Percentiles rank a stretch among this genome's conserved stretches.
These are phyloP conservation scores for Magnolia changhungtana DNA, from an alignment of 164 flowering plant species.

Conservation along the genomic window DNA sequence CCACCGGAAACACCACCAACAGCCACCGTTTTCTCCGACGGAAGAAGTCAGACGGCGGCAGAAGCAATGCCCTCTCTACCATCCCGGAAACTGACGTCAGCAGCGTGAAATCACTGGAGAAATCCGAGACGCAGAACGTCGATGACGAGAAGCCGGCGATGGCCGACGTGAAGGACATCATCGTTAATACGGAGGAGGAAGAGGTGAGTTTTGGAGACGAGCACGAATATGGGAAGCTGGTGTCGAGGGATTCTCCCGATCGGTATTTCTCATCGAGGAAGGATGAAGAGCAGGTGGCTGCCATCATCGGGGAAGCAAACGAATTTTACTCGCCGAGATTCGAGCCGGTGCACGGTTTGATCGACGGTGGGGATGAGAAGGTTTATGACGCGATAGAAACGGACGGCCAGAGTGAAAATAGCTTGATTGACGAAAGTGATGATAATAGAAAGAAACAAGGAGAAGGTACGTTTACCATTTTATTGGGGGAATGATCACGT, in stretches of 20 bases:
- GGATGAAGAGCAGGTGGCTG: constrained; percentile 10
- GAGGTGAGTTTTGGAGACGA: neutral
- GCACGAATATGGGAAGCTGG: neutral
- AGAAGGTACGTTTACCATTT: neutral
- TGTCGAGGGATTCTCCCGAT: constrained; percentile 5
- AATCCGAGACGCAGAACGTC: neutral
- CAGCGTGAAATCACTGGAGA: neutral
- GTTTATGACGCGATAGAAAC: neutral
- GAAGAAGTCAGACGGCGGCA: constrained; percentile 1
- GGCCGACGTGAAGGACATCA: constrained; percentile 9
- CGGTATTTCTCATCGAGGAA: constrained; percentile 16
- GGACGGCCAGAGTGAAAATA: neutral
- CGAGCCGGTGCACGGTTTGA: neutral
- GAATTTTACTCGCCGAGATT: constrained; percentile 5
- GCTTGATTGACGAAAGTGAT: neutral
- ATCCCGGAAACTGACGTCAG: neutral
- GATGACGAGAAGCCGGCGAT: neutral
- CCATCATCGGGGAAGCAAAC: neutral
- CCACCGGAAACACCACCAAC: constrained; percentile 7
- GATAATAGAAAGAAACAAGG: neutral
- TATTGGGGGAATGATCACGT: neutral
- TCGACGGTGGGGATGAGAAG: neutral
- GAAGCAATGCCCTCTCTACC: neutral
- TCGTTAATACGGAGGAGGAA: neutral
- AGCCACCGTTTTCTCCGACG: neutral